Evolutionary conservation across 805 yeast species (phyloP), one percentile per base, ranked within the genome.

Genomic region (Spathaspora boniae): DNA sequence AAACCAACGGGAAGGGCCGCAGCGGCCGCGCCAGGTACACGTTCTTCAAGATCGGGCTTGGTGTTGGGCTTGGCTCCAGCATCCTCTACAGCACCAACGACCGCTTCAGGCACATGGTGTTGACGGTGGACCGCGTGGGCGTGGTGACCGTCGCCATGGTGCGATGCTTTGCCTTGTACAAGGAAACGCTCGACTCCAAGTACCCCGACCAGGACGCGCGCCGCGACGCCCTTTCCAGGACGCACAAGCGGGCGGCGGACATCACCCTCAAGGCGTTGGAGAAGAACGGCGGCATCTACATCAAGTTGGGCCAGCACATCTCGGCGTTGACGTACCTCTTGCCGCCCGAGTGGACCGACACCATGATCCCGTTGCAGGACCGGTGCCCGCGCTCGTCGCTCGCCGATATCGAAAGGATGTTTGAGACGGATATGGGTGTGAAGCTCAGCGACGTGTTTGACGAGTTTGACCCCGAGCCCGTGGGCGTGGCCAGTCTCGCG

Each of bases 401-500:
- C 20, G 85, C 76, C 31, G 87, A 84, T 26, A 78, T 93, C 15
- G 65, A 70, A 27, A 64, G 65, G 11, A 74, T 93, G 83, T 79
- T 93, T 48, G 48, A 54, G 30, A 52, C 57, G 2, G 99, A 93
- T 55, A 63, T 84, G 43, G 88, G 88, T 2, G 47, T 53, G 9
- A 41, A 65, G 2, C 53, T 91, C 9, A 72, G 70, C 14, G 93
- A 84, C 0, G 46, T 78, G 27, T 93, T 93, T 56, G 56, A 62
- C 7, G 76, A 72, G 26, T 86, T 93, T 51, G 74, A 82, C 40
- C 70, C 74, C 0, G 58, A 54, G 7, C 98, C 99, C 0, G 80
- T 93, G 27, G 99, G 98, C 2, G 94, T 86, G 4, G 98, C 98
- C 0, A 86, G 96, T 1, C 68, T 93, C 45, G 98, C 98, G 0